Evolutionary conservation across 2,329 filamentous ascomycete species (phyloP).

Genomic region (Grosmannia penicillata): DNA sequence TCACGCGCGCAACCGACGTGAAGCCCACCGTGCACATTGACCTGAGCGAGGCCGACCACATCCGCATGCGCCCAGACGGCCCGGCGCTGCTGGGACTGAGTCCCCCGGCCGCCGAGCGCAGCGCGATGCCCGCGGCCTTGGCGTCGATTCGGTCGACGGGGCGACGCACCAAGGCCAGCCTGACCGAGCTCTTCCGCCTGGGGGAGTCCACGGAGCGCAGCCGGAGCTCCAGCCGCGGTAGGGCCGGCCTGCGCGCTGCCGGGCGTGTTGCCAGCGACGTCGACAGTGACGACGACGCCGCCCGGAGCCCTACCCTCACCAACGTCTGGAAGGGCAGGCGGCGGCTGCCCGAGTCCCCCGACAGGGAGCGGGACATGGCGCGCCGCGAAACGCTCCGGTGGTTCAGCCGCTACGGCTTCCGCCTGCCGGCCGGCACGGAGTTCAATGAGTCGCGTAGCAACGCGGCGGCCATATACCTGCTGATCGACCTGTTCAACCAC

Average conservation of each 20-base stretch:
- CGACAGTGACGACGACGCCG: neutral
- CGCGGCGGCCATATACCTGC: constrained; percentile 10
- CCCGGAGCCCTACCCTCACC: neutral
- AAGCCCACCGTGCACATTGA: constrained; percentile 4
- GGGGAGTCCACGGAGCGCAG: too few species aligned
- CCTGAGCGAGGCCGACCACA: constrained; percentile 9
- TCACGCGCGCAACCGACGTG: too few species aligned
- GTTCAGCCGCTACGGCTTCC: constrained; percentile 13
- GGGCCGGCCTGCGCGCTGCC: too few species aligned
- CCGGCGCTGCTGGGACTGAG: neutral
- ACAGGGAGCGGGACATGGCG: too few species aligned
- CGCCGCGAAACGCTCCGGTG: constrained; percentile 7
- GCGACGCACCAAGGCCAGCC: neutral
- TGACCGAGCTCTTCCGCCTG: neutral
- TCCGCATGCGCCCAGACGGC: constrained; percentile 10
- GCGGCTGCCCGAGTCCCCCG: too few species aligned
- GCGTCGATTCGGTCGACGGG: neutral
- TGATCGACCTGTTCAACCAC: constrained; percentile 18
- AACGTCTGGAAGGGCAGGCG: too few species aligned
- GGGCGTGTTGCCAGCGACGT: too few species aligned
- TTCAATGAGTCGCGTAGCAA: constrained; percentile 5
- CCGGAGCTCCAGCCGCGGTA: neutral
- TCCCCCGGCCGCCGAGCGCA: neutral
- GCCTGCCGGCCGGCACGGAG: constrained; percentile 5
- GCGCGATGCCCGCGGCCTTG: neutral